Evolutionary conservation across 2,329 filamentous ascomycete genomes (phyloP), one percentile per base, ranked within the genome.

Genomic region (Fusarium napiforme): DNA sequence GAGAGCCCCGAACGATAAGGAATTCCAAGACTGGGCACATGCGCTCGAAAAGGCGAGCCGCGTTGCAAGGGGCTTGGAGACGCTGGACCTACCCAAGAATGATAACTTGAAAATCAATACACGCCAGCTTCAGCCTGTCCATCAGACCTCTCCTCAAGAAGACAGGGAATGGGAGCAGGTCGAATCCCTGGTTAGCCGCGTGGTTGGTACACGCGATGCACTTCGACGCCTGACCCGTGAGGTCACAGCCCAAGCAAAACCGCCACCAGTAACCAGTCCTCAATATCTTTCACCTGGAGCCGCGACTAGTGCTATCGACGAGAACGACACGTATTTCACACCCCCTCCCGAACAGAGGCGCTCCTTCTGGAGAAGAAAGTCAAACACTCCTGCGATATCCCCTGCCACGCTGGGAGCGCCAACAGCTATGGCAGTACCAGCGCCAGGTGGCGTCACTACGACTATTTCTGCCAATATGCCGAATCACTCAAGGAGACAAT

Each of bases 291-390:
- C 85, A 12, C 85, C 84, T 2, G 80, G 77, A 34, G 82, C 82
- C 1, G 82, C 84, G 7, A 83, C 84, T 5, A 80, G 81, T 19
- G 77, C 83, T 6, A 79, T 84, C 6, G 87, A 89, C 28, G 88
- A 88, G 21, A 87, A 87, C 26, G 89, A 88, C 40, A 85, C 89
- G 64, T 92, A 91, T 75, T 90, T 90, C 34, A 74, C 83, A 4
- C 75, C 81, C 11, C 49, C 66, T 43, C 36, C 70, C 16, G 75
- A 79, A 12, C 77, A 82, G 60, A 94, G 87, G 80, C 89, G 90
- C 67, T 87, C 94, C 0, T 98, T 99, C 79, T 99, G 96, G 96
- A 97, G 95, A 81, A 91, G 96, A 53, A 98, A 97, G 82, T 86
- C 92, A 2, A 95, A 91, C 76, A 84, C 85, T 4, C 81, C 86